These are phyloP conservation scores for Saccharomyces paradoxus DNA, from an alignment of 805 yeast genomes.

Conservation along the genomic window DNA sequence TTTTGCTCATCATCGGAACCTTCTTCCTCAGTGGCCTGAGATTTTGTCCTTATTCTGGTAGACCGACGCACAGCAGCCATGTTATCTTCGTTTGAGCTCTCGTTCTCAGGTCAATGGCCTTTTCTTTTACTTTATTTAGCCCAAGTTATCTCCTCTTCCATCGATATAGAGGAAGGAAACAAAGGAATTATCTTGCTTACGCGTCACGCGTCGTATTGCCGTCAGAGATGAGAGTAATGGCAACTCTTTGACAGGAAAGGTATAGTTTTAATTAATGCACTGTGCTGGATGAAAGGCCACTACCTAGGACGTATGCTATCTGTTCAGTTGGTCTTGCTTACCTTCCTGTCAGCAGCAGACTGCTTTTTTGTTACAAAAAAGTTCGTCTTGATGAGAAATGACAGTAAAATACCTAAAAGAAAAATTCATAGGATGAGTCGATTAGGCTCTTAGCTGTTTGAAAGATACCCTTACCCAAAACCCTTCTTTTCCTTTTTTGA, in stretches of 20 bases:
- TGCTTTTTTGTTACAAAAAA: background rate
- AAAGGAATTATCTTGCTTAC: background rate
- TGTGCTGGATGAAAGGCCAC: background rate
- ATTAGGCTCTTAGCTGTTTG: background rate
- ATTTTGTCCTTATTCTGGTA: constrained; percentile 16
- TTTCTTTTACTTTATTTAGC: background rate
- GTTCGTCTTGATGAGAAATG: background rate
- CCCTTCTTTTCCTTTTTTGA: background rate
- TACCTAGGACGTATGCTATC: background rate
- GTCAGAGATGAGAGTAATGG: background rate
- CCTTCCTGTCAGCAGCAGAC: background rate
- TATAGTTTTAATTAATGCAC: background rate
- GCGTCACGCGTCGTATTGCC: background rate
- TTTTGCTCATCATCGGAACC: constrained; percentile 2
- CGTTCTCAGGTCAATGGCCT: background rate
- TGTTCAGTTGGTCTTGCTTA: background rate
- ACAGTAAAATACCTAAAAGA: background rate
- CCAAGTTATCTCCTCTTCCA: background rate
- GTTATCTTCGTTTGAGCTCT: background rate
- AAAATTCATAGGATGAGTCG: background rate
- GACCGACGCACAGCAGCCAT: constrained; percentile 35
- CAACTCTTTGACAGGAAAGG: background rate
- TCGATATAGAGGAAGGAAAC: constrained; percentile 3
- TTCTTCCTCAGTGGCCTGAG: constrained; percentile 16
- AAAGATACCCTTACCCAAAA: background rate